Evolutionary conservation across 2,329 filamentous ascomycete species (phyloP), one percentile per base, ranked within the genome.

Genomic region (Fusarium succisae): DNA sequence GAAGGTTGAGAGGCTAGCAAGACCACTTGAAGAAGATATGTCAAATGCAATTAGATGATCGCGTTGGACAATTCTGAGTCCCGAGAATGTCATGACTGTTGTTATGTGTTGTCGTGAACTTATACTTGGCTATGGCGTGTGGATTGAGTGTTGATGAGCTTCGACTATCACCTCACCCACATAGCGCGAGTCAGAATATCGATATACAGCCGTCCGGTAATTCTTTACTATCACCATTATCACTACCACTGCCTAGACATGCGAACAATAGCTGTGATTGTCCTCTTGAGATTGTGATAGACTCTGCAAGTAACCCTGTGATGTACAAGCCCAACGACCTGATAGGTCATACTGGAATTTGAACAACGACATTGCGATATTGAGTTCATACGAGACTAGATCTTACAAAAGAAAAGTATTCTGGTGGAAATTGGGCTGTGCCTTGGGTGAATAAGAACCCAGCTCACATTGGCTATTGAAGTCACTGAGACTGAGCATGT

Each of bases 391-490:
- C 10, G 8, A 54, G 20, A 7, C 14, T 6, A 17, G 5, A 38
- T 8, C 1, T 10, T 0, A 6, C 17, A 26, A 9, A 9, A 12
- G 0, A 20, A 12, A 37, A 18, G 15, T 18, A 37, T 37, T 37
- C 8, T 1, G 20, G n/a, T 26, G 17, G 10, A 53, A 6, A 18
- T 7, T 9, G 35, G 24, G 5, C 4, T 26, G n/a, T 15, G 35
- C 5, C 35, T 14, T 39, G 18, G 24, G 35, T 26, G 24, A 28
- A n/a, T 4, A 54, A 10, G 20, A 22, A 39, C 14, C 8, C 18
- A 28, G 14, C 20, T 54, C 20, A 54, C 4, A 4, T n/a, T 28
- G 11, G 18, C 20, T 7, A 7, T 39, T 28, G 24, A 39, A 28
- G 24, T 39, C 10, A 39, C 18, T 3, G 1, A 28, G 15, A 18